Base-by-base conservation (phyloP, 805 yeast genomes). In the Brettanomyces sp. region DNA sequence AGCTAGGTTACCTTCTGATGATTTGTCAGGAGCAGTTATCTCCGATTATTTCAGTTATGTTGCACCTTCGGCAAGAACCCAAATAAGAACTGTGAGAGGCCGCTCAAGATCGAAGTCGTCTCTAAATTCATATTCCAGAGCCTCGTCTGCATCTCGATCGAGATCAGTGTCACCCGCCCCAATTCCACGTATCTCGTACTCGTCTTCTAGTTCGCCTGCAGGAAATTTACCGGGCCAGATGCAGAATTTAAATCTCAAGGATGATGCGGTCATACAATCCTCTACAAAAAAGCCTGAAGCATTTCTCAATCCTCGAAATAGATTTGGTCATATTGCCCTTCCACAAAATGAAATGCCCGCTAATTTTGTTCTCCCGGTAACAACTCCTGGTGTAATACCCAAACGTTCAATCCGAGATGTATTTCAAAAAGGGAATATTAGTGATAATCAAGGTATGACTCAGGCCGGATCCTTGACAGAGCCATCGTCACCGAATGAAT, bases 11-110 rank as follows among this genome's bases (percentile, higher is more conserved):
- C 33, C 14, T 12, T 25, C 43, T 18, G 41, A 51, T 7, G 49
- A 32, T 2, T 38, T 24, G 9, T 12, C 24, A 38, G 43, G 30
- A 5, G 48, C 24, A 44, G 48, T 53, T 22, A 37, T 28, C 2
- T 50, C 51, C n/a, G 64, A 59, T 40, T 59, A 59, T 44, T 59
- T 59, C 53, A 57, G 51, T 36, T 57, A 55, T 42, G 49, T 50
- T n/a, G 62, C 60, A 7, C 60, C 54, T 5, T 30, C 14, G 22
- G 23, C 23, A 32, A 25, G 43, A n/a, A 30, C 21, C 5, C 24
- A 18, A 12, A 30, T 12, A 3, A 24, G 21, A 13, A 38, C 24
- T 22, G 32, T 6, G 32, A 21, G 41, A 38, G 24, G 41, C 49
- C 45, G 9, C 33, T 47, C 6, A 8, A 12, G 42, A 39, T 39